Evolutionary conservation across 768 basidiomycete genomes (phyloP), one percentile per base, ranked within the genome.

Genomic region (Tremella yokohamensis): DNA sequence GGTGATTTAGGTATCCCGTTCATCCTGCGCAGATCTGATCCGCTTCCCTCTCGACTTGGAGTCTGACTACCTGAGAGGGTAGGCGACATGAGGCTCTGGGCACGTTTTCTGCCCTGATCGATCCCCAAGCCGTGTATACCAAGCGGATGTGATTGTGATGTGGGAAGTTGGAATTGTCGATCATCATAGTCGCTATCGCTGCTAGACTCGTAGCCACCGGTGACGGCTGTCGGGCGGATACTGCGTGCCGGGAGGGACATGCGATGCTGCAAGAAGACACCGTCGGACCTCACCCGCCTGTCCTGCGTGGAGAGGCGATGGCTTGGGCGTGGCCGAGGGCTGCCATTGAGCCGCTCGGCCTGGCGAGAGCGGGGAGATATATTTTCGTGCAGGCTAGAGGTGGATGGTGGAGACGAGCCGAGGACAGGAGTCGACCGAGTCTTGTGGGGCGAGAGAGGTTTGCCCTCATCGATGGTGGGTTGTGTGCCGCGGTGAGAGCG

Each of bases 141-240:
- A 15, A 45, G 42, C n/a, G 42, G 42, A n/a, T 45, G 42, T 45
- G 42, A 45, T 18, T 45, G 42, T 45, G 42, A 45, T n/a, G n/a
- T 45, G 8, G 42, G 42, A n/a, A 45, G n/a, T 18, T 22, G n/a
- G 42, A n/a, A n/a, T 45, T 45, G 38, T 40, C 47, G 53, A 19
- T 61, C 63, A 19, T 56, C 56, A 44, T 56, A 54, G 40, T 34
- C 50, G 22, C 44, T 49, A 38, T 56, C 51, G 39, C 49, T 54
- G 45, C 60, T 65, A 1, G 64, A 58, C 54, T 70, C 68, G 49
- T 60, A 70, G 1, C 68, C 68, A 15, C 68, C 68, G 9, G 65
- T 70, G 12, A 70, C 58, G 20, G 53, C 45, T 12, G 68, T 64
- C 1, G 63, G 54, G 3, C 68, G 40, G 26, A 57, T 62, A 18